Evolutionary conservation across 2,329 filamentous ascomycete species (phyloP).

Genomic region (Cercospora zeina): DNA sequence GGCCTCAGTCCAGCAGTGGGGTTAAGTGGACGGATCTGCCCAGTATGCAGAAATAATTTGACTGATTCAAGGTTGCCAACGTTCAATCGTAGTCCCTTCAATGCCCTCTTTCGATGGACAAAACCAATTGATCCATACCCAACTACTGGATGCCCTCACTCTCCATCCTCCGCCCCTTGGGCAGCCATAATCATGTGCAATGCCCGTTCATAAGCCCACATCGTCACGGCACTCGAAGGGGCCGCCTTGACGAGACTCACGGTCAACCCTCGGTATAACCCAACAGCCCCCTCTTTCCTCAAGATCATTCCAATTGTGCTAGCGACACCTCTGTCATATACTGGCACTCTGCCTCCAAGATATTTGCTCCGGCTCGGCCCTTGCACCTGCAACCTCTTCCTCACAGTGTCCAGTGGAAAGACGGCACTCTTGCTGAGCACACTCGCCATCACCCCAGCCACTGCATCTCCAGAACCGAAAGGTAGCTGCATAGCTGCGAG

Average conservation of each 20-base stretch:
- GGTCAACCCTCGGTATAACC: conserved; percentile 82
- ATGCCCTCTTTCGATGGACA: not conserved
- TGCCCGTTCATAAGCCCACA: conserved; percentile 88
- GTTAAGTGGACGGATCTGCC: too few species aligned
- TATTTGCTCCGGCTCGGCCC: conserved; percentile 79
- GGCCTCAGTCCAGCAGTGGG: too few species aligned
- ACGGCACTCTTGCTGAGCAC: conserved; percentile 83
- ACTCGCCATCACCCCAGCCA: conserved; percentile 76
- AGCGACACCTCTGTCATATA: conserved; percentile 68
- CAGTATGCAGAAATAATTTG: not conserved
- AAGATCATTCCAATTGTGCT: conserved; percentile 69
- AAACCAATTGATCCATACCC: not conserved
- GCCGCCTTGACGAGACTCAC: conserved; percentile 92
- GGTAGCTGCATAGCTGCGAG: conserved; percentile 54
- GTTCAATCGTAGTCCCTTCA: too few species aligned
- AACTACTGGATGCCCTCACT: not conserved
- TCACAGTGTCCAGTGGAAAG: conserved; percentile 88
- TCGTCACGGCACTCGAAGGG: conserved; percentile 85
- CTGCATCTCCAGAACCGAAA: conserved; percentile 75
- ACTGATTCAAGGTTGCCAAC: too few species aligned
- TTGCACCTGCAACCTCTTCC: conserved; percentile 93
- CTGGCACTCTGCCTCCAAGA: conserved; percentile 75
- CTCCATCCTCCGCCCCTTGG: not conserved
- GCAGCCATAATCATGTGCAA: conserved; percentile 48
- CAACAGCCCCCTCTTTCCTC: conserved; percentile 70